phyloP scores from a whole-genome alignment of 208 protist genomes.

The Porcisia hertigi region DNA sequence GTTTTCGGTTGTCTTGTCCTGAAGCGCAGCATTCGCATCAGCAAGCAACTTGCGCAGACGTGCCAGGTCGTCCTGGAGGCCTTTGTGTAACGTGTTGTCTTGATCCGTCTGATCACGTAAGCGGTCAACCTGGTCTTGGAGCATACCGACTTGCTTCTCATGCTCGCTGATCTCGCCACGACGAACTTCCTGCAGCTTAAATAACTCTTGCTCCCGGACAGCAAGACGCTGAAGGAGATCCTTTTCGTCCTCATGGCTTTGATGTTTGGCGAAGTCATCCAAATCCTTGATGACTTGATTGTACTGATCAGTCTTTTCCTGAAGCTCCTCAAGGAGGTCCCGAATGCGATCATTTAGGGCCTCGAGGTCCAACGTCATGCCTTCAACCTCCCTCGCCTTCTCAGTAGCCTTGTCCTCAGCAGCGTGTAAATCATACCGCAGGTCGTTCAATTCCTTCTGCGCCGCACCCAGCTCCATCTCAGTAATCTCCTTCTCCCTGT shows the following conservation, averaged over 20 bases:
- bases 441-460: constrained; percentile 26
- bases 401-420: constrained; percentile 21
- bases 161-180: constrained; percentile 57
- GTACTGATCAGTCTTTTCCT: constrained; percentile 60
- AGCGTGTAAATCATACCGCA: constrained; percentile 11
- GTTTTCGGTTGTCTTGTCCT: constrained; percentile 52
- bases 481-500: constrained; percentile 30
- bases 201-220: constrained; percentile 66
- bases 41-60: constrained; percentile 42
- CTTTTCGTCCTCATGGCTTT: constrained; percentile 59
- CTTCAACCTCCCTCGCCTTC: constrained; percentile 24
- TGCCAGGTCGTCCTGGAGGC: constrained; percentile 37
- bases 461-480: constrained; percentile 30
- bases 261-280: constrained; percentile 56
- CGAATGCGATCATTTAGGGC: constrained; percentile 42
- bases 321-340: constrained; percentile 57
- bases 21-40: constrained; percentile 39
- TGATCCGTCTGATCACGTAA: constrained; percentile 48
- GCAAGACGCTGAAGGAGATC: constrained; percentile 59
- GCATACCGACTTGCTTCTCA: constrained; percentile 49
- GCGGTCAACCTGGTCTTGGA: constrained; percentile 66
- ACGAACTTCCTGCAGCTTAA: constrained; percentile 62
- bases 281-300: constrained; percentile 67
- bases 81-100: constrained; percentile 37
- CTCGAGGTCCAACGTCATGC: constrained; percentile 42